phyloP scores from a whole-genome alignment of 2,329 filamentous ascomycete species.

The Cyphellophora europaea region DNA sequence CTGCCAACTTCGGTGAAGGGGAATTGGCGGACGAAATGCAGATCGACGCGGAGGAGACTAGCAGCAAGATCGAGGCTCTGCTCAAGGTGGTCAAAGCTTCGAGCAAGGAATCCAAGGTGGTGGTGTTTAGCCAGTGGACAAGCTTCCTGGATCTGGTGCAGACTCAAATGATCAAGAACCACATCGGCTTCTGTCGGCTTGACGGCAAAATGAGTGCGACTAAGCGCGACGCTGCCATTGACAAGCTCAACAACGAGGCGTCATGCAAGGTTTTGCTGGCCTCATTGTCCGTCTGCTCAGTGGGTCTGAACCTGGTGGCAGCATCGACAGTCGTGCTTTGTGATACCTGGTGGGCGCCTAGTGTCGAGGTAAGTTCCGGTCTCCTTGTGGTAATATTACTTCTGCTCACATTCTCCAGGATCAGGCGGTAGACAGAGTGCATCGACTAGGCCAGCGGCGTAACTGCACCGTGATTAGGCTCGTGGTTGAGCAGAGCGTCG shows the following conservation, averaged over 20 bases:
- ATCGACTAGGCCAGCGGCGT: conserved; percentile 72
- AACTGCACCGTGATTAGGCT: conserved; percentile 72
- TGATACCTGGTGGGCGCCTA: conserved; percentile 87
- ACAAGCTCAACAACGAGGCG: conserved; percentile 56
- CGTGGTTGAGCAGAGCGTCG: conserved; percentile 70
- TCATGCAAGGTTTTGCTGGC: conserved; percentile 69
- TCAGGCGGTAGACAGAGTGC: conserved; percentile 80
- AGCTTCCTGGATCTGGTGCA: conserved; percentile 69
- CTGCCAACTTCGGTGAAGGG: conserved; percentile 46
- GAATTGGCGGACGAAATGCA: conserved; percentile 37
- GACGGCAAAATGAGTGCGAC: conserved; percentile 69
- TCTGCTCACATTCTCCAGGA: conserved; percentile 72
- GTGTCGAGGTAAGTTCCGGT: no score
- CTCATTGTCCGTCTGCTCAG: conserved; percentile 70
- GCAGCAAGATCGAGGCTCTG: conserved; percentile 74
- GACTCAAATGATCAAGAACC: conserved; percentile 51
- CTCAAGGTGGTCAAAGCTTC: conserved; percentile 65
- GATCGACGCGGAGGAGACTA: conserved; percentile 56
- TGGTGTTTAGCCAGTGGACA: conserved; percentile 77
- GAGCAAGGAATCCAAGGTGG: conserved; percentile 63
- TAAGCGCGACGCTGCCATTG: conserved; percentile 63
- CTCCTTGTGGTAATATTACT: no score
- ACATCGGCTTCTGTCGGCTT: conserved; percentile 60
- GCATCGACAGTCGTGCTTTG: conserved; percentile 77
- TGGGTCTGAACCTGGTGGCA: conserved; percentile 76